Base-by-base conservation (phyloP, 2,329 filamentous ascomycete species). In the Cadophora gregata region DNA sequence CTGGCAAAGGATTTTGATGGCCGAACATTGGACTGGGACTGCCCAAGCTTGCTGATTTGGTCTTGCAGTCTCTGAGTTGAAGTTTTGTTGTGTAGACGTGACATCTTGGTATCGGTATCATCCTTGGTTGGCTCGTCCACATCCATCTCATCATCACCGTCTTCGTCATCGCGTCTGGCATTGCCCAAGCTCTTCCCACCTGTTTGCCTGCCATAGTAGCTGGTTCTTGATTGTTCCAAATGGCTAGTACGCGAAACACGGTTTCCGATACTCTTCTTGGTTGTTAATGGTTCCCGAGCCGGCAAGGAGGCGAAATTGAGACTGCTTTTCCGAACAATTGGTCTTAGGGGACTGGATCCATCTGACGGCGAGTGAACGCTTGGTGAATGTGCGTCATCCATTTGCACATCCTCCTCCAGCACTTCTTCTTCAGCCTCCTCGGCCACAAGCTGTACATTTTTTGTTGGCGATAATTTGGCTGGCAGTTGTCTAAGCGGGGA, bases 11-110 rank as follows among this genome's bases (percentile, higher is more conserved):
- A 77, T 59, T 78, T 78, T 6, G 77, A 78, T 14, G 75, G 73
- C 59, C 75, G 69, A 29, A 73, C 68, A 62, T 70, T 71, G 12
- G 75, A 66, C 63, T 77, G 86, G 0, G 83, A 82, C 71, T 90
- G 86, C 19, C 87, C 87, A 59, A 90, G 80, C 80, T 86, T 86
- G 75, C 89, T 97, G 73, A 99, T 98, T 73, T 94, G 93, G 74
- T 98, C 95, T 71, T 97, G 93, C 19, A 99, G 83, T 51, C 92
- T 86, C 78, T 98, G 94, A 0, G 96, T 97, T n/a, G 96, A 96
- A 0, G 93, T 94, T 77, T 96, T 96, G 79, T 89, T 93, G 75
- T 95, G 90, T 1, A 85, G 78, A 71, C 84, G 86, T 6, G 85
- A 83, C 62, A 75, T 68, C 47, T 84, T 83, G 1, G 81, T 80